Evolutionary conservation across 192 early-diverging fungal species (phyloP), one percentile per base, ranked within the genome.

Genomic region (Lobosporangium transversale): DNA sequence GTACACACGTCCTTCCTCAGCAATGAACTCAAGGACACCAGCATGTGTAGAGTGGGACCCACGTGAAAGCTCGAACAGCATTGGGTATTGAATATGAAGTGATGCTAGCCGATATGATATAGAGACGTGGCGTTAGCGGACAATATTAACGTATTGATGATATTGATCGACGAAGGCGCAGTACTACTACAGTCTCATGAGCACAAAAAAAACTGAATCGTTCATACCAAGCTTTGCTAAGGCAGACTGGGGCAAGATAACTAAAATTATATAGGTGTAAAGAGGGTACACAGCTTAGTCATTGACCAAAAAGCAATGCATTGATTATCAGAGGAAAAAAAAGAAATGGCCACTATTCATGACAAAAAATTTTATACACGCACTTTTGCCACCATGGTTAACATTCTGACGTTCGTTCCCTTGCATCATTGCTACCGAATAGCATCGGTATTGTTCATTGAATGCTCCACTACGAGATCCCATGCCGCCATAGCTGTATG

Each of bases 21-120:
- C 97, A 35, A 93, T 95, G 69, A 99, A 99, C 83, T 99, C 97
- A 10, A 99, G 88, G 10, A 99, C 98, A 63, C 98, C 98, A 27
- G 96, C 94, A 62, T 99, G 96, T 18, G 97, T 84, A 2, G 80
- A 78, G 21, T 82, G 62, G 6, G 76, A 63, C 48, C 83, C 84
- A 73, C 91, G 94, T 12, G 86, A 84, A 40, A 99, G 83, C 60
- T 90, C 85, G 78, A 99, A 98, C 21, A 96, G 81, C 91, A 98
- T 91, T 24, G 97, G 97, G 74, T 95, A 97, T 17, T 88, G 87
- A 58, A 97, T 94, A 56, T 96, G 89, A 33, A 97, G 87, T 14
- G 87, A 85, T 7, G 94, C 92, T 84, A 84, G 20, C n/a, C n/a
- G n/a, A n/a, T n/a, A n/a, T n/a, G n/a, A n/a, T 54, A 54, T 54